Percentiles rank a stretch among this genome's conserved stretches.
Evolutionary conservation across 305 asterid genomes (phyloP).

Genomic region (Fraxinus floribunda): DNA sequence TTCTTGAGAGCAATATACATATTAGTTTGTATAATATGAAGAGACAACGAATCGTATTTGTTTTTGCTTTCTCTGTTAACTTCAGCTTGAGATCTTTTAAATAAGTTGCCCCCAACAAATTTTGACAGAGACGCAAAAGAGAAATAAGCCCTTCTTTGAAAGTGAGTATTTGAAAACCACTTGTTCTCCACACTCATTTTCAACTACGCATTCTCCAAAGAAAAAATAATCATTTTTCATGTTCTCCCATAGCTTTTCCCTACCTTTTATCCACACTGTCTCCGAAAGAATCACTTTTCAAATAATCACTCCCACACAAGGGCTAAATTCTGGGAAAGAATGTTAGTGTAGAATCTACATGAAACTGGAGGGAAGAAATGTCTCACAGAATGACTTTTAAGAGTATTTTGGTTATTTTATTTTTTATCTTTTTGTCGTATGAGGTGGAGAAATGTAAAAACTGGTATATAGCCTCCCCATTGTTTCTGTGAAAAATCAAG

Average conservation of each 20-base stretch:
- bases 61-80: neutral
- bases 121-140: neutral
- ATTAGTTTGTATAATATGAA: neutral
- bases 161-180: neutral
- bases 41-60: neutral
- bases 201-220: neutral
- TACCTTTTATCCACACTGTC: neutral
- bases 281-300: neutral
- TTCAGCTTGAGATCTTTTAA: neutral
- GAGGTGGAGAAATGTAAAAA: neutral
- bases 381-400: neutral
- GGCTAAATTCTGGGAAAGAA: neutral
- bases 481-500: neutral
- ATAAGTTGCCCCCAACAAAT: neutral
- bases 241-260: neutral
- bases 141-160: neutral
- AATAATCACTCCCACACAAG: neutral
- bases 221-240: neutral
- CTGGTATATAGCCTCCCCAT: neutral
- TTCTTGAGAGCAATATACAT: neutral
- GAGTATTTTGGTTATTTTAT: neutral
- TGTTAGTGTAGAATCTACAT: conserved; percentile 10
- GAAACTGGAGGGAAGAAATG: neutral
- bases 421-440: no score
- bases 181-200: neutral